Evolutionary conservation across 2,329 filamentous ascomycete genomes (phyloP).

Genomic region (Ascochyta lentis): DNA sequence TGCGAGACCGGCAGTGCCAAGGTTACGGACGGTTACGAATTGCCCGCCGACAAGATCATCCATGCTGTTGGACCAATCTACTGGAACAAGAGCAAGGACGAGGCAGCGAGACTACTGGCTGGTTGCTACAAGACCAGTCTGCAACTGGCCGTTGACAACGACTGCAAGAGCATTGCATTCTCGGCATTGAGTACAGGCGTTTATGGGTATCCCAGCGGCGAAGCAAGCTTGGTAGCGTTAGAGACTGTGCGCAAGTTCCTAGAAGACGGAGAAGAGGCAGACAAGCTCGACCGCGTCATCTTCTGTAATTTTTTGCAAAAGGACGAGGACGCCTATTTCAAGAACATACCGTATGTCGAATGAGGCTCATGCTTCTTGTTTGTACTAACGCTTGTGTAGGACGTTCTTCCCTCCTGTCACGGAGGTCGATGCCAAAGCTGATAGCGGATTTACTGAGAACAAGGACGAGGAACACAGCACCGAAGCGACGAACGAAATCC

Average conservation of each 20-base stretch:
- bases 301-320: constrained; percentile 85
- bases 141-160: constrained; percentile 71
- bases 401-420: constrained; percentile 44
- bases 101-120: constrained; percentile 56
- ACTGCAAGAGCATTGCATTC: constrained; percentile 78
- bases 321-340: constrained; percentile 76
- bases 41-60: constrained; percentile 82
- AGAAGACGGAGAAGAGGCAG: constrained; percentile 51
- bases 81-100: constrained; percentile 48
- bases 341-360: constrained; percentile 72
- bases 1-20: constrained; percentile 82
- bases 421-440: neutral
- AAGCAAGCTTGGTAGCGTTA: constrained; percentile 76
- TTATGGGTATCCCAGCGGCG: constrained; percentile 81
- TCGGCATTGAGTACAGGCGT: constrained; percentile 85
- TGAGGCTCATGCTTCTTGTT: fast-evolving
- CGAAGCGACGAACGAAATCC: constrained; percentile 47
- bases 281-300: constrained; percentile 72
- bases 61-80: constrained; percentile 92
- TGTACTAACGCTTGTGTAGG: constrained; percentile 20
- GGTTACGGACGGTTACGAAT: constrained; percentile 77
- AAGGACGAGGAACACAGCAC: constrained; percentile 35
- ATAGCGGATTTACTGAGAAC: constrained; percentile 20
- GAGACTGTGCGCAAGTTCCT: constrained; percentile 65
- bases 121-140: constrained; percentile 75